Percentiles rank a stretch among this genome's conserved stretches.
phyloP scores from a whole-genome alignment of 352 stramenopile species.

The Globisporangium ultimum region DNA sequence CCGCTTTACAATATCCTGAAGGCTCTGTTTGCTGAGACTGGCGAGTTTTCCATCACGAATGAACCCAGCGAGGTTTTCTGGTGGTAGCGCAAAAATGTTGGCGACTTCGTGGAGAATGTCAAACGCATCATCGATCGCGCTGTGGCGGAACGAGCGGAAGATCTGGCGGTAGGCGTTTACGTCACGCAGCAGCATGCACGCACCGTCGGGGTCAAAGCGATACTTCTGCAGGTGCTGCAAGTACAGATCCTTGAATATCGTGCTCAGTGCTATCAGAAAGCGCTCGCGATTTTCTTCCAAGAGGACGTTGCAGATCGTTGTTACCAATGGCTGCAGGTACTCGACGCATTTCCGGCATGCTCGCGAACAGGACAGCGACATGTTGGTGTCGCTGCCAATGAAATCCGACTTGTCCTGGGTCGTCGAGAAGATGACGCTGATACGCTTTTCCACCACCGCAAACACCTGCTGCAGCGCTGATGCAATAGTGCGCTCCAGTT shows the following conservation, averaged over 20 bases:
- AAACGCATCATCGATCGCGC: constrained; percentile 60
- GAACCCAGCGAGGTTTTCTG: constrained; percentile 75
- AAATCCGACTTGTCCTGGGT: constrained; percentile 79
- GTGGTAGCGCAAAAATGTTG: constrained; percentile 76
- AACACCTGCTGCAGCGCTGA: constrained; percentile 50
- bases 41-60: constrained; percentile 69
- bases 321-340: constrained; percentile 66
- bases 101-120: constrained; percentile 79
- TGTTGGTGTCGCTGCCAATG: constrained; percentile 64
- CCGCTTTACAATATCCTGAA: constrained; percentile 69
- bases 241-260: constrained; percentile 71
- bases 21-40: constrained; percentile 50
- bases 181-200: constrained; percentile 78
- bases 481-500: constrained; percentile 53
- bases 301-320: constrained; percentile 44
- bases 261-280: constrained; percentile 52
- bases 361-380: constrained; percentile 67
- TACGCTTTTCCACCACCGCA: constrained; percentile 57
- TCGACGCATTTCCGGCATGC: constrained; percentile 68
- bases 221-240: constrained; percentile 74
- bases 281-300: constrained; percentile 63
- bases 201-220: constrained; percentile 77
- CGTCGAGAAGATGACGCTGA: constrained; percentile 41
- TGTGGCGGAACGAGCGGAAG: constrained; percentile 44
- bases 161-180: constrained; percentile 71